Percentiles rank a stretch among this genome's conserved stretches.
phyloP scores from a whole-genome alignment of 441 rosid genomes.

The Pelargonium australe region DNA sequence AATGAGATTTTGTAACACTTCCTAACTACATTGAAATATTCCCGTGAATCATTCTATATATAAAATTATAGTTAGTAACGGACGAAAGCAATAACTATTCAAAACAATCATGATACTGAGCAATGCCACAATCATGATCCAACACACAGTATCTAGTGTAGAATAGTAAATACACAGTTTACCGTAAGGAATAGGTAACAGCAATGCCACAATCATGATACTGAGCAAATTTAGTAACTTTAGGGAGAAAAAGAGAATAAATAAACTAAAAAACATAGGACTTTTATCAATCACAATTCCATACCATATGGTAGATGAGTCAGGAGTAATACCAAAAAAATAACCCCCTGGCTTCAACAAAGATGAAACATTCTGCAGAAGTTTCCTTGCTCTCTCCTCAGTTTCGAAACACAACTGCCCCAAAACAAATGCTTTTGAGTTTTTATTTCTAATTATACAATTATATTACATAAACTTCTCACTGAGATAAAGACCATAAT shows the following conservation, averaged over 20 bases:
- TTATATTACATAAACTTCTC: not conserved
- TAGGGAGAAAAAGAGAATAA: not conserved
- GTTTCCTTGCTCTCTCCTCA: conserved; percentile 85
- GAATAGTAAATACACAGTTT: no score
- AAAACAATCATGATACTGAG: no score
- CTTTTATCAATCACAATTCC: conserved; percentile 25
- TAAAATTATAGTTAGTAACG: no score
- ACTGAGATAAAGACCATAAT: not conserved
- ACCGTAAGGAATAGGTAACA: no score
- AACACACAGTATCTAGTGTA: no score
- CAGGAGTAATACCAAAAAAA: conserved; percentile 91
- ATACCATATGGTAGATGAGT: conserved; percentile 97
- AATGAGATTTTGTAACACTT: no score
- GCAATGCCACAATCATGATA: no score
- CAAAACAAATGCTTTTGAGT: conserved; percentile 15
- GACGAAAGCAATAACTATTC: no score
- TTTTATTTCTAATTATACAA: not conserved
- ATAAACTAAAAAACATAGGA: conserved; percentile 6
- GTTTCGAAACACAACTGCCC: conserved; percentile 76
- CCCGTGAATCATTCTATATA: no score
- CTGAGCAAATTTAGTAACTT: not conserved
- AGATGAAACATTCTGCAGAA: conserved; percentile 68
- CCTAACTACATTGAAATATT: no score
- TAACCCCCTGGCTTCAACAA: conserved; percentile 93
- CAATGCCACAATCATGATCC: no score